These are phyloP conservation scores for Xylaria cubensis DNA, from an alignment of 495 filamentous ascomycete genomes.

Conservation along the genomic window DNA sequence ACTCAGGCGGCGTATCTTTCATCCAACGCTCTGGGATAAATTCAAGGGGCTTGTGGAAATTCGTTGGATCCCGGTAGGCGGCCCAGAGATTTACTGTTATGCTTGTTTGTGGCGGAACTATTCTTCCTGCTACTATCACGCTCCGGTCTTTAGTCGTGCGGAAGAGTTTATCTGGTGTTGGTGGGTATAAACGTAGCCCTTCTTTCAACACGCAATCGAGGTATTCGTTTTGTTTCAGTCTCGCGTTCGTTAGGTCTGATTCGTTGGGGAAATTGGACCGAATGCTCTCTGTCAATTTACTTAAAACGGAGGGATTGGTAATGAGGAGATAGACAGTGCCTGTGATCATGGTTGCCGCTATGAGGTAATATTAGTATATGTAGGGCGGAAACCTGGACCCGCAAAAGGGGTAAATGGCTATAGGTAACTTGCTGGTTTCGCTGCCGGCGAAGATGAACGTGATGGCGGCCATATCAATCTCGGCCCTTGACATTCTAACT, in stretches of 20 bases:
- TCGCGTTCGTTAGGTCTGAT: conserved; percentile 55
- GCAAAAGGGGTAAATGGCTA: background rate
- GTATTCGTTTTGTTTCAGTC: conserved; percentile 50
- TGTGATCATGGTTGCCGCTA: conserved; percentile 56
- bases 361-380: background rate
- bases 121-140: conserved; percentile 43
- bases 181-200: conserved; percentile 60
- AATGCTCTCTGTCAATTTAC: conserved; percentile 54
- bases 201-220: conserved; percentile 61
- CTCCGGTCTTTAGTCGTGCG: conserved; percentile 39
- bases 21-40: conserved; percentile 42
- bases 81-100: conserved; percentile 46
- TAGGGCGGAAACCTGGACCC: background rate
- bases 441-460: conserved; percentile 45
- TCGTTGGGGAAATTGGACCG: conserved; percentile 47
- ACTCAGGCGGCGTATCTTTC: conserved; percentile 30
- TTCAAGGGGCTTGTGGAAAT: conserved; percentile 49
- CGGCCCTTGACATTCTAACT: conserved; percentile 13
- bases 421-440: conserved; percentile 59
- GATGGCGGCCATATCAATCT: conserved; percentile 23
- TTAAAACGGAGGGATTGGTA: conserved; percentile 44
- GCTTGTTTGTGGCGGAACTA: conserved; percentile 38
- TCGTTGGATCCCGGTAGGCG: conserved; percentile 28
- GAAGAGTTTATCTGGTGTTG: conserved; percentile 46
- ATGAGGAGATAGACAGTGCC: conserved; percentile 56